Base-by-base conservation (phyloP, 2,329 filamentous ascomycete genomes). In the Penicillium sp. region DNA sequence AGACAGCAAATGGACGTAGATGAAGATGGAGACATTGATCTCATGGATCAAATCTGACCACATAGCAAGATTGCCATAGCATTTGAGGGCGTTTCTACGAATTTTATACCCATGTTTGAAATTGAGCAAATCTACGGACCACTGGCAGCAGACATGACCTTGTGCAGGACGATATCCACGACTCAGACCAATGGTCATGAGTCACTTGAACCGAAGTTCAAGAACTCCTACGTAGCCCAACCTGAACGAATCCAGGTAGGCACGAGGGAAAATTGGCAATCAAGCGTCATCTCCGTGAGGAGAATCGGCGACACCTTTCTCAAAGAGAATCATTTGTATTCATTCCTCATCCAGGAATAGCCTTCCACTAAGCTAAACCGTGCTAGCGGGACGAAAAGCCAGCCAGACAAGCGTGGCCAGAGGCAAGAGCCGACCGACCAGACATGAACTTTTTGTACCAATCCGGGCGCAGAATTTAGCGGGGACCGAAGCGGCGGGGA, bases 251-350 rank as follows among this genome's bases (percentile, higher is more conserved):
- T 34, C 27, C 52, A 53, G 49, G 52, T 46, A 56, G 57, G 67
- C 62, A 63, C 56, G 63, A 61, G 65, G 61, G 68, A 66, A 74
- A 75, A 78, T 82, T 96, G 91, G 91, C 91, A 86, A 92, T 96
- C 91, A 91, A 96, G 91, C 91, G 73, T 94, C 86, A 84, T 90
- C 87, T 80, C 81, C 80, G 60, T 70, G 75, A 75, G 69, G 78
- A 85, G 87, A 91, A 82, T 93, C 89, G 77, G 91, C 91, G 91
- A 96, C 91, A 96, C 91, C 91, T 92, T 83, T 81, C 78, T 81
- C 76, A 66, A 59, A 57, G 65, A 65, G 63, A 71, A 70, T 69
- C 68, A 65, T 71, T 57, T 81, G 69, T 65, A 51, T 70, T 70
- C 67, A 71, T 72, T 72, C 67, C 68, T 69, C 67, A 67, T 71